Evolutionary conservation across 192 early-diverging fungal species (phyloP).

Genomic region (Geranomyces michiganensis): DNA sequence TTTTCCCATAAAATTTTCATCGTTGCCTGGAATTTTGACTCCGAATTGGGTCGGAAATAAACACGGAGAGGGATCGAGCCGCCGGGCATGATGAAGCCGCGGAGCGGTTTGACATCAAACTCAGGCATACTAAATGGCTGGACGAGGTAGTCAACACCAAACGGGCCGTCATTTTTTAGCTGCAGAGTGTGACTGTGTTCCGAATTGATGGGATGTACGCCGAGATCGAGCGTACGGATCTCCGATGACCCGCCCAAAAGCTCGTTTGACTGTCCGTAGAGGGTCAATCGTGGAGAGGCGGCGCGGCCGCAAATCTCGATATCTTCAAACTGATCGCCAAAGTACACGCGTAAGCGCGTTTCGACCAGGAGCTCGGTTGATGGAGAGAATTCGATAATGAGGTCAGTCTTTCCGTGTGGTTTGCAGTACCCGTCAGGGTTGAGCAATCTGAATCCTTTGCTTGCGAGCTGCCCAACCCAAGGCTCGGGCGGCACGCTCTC

Average conservation of each 20-base stretch:
- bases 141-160: conserved; percentile 61
- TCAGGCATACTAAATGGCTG: conserved; percentile 59
- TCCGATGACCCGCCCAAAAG: conserved; percentile 18
- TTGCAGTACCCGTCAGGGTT: conserved; percentile 57
- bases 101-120: conserved; percentile 56
- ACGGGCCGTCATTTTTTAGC: conserved; percentile 58
- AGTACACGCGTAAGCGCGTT: conserved; percentile 48
- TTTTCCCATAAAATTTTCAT: conserved; percentile 63
- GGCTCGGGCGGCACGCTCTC: background rate
- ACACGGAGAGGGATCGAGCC: conserved; percentile 44
- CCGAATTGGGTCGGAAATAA: conserved; percentile 56
- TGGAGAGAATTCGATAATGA: conserved; percentile 55
- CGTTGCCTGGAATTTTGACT: conserved; percentile 48
- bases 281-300: conserved; percentile 40
- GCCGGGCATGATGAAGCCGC: conserved; percentile 57
- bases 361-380: conserved; percentile 29
- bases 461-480: conserved; percentile 43
- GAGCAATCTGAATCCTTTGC: conserved; percentile 42
- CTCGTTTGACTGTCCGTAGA: conserved; percentile 41
- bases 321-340: conserved; percentile 53
- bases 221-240: conserved; percentile 47
- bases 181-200: conserved; percentile 44
- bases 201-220: conserved; percentile 59
- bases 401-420: conserved; percentile 40
- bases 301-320: conserved; percentile 51